Base-by-base conservation (phyloP, 306 rosid genomes). In the Castanospermum australe region DNA sequence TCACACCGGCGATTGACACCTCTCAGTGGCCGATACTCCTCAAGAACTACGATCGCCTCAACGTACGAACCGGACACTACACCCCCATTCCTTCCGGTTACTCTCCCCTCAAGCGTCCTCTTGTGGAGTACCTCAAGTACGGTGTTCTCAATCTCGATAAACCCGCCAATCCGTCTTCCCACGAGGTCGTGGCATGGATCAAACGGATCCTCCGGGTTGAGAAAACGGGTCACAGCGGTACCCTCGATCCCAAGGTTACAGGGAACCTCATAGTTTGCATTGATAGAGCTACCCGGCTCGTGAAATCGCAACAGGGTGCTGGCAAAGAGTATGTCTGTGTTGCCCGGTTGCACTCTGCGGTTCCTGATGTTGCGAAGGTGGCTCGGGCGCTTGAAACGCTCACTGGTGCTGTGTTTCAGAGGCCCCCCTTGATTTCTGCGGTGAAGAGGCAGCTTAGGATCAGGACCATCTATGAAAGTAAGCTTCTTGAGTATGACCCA, bases 361-460 rank as follows among this genome's bases (percentile, higher is more conserved):
- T 93, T 6, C 89, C 93, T 1, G 93, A 91, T 4, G 92, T 91
- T 17, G 74, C 93, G 2, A 89, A 84, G 52, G 98, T 93, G 2
- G 88, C 88, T 6, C 89, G 94, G 6, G 98, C 94, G 0, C 93
- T 93, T 0, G 97, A 91, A 67, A 82, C 94, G 20, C 94, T 89
- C 25, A 91, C 94, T 4, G 98, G 98, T 5, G 98, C 97, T 1
- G 97, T 93, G 28, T 93, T 93, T 59, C 97, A 93, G 87, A 71
- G 93, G 60, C 98, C 97, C 0, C 98, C 97, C 0, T 61, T 93
- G 87, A 93, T 91, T 22, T 91, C 93, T 0, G 97, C 98, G 0
- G 98, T 93, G 15, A 93, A 93, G 73, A 85, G 98, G 45, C 98
- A 93, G 81, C 97, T 93, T 7, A 84, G 98, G 83, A 91, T 93